Base-by-base conservation (phyloP, 768 basidiomycete genomes). In the Tubosaeta brunneosetosa region DNA sequence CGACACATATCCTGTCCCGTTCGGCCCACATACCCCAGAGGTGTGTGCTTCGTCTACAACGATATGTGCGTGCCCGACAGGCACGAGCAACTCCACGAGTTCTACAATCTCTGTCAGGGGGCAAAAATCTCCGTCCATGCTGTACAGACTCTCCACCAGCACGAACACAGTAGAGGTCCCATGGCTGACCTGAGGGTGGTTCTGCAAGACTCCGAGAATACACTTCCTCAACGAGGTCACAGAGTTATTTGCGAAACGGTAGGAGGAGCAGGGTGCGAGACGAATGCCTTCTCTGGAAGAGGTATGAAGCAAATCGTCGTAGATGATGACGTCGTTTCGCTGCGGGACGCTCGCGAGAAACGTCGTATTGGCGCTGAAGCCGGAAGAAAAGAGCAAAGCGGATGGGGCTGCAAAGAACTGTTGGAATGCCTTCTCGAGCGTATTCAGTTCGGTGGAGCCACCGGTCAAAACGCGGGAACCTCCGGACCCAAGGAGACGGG, bases 21-120 rank as follows among this genome's bases (percentile, higher is more conserved):
- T 54, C 0, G 65, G 58, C 0, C 82, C 82, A 56, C 74, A 79
- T n/a, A 78, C 61, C 0, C 78, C 82, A 0, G 78, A 80, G 6
- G 81, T 74, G 53, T 84, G 82, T 0, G 80, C 81, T 62, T 82
- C 82, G 54, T 83, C 82, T 6, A 82, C 71, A 7, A 82, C 64
- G 31, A 84, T 67, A 64, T 74, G 74, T 31, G 64, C 70, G 42
- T 67, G 68, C 8, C 68, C 71, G 6, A 48, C 44, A 4, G 75
- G 77, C 3, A 79, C 61, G 0, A 67, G 53, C 2, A 59, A 49
- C 27, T 80, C 69, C 22, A 79, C 53, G 1, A 73, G 41, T 38
- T 13, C 66, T 62, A 33, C 3, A 3, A 33, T 72, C 37, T 71
- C 71, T 2, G 50, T 53, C 8, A 84, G 61, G 2, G 79, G 81